Base-by-base conservation (phyloP, 2,329 filamentous ascomycete genomes). In the Fusarium sterilihyphosum region DNA sequence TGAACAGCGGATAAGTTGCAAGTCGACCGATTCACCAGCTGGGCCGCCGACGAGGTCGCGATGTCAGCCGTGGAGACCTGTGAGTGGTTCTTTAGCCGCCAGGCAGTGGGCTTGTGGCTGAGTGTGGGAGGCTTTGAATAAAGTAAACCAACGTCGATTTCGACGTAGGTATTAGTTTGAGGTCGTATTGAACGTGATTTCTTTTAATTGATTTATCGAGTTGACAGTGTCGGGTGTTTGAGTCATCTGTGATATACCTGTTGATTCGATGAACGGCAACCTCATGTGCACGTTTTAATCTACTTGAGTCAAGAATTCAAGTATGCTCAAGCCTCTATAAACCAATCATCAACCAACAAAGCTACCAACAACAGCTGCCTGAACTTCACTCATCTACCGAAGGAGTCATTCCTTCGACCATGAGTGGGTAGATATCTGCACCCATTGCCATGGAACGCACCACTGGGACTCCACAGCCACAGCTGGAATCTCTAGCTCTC, bases 71-170 rank as follows among this genome's bases (percentile, higher is more conserved):
- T 68, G 71, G 67, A 58, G 71, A 50, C 58, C 60, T 71, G 54
- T 77, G 75, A 76, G 50, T 78, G 76, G 76, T 52, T 49, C 56
- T 70, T 53, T 49, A 78, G 67, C 64, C 76, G 76, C 76, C 57
- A 41, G 61, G 58, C 56, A 61, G 43, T 58, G 60, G 72, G 49
- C 68, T 75, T 49, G 75, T 77, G 75, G 75, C 75, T 77, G 63
- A 77, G 75, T 69, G 38, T 49, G 29, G 47, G 67, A 68, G 75
- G 75, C 67, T 75, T 75, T 75, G 73, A 73, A 53, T 31, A 56
- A 60, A 43, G 57, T 71, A 58, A 74, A 74, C 73, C 66, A 76
- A 74, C 70, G 20, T 46, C 24, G 43, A 43, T 47, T 46, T 52
- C 38, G 52, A 35, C n/a, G 54, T 43, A 56, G 43, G 50, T 50